These are phyloP conservation scores for Ambrosia trifida DNA, from an alignment of 129 eudicot species.

Conservation along the genomic window DNA sequence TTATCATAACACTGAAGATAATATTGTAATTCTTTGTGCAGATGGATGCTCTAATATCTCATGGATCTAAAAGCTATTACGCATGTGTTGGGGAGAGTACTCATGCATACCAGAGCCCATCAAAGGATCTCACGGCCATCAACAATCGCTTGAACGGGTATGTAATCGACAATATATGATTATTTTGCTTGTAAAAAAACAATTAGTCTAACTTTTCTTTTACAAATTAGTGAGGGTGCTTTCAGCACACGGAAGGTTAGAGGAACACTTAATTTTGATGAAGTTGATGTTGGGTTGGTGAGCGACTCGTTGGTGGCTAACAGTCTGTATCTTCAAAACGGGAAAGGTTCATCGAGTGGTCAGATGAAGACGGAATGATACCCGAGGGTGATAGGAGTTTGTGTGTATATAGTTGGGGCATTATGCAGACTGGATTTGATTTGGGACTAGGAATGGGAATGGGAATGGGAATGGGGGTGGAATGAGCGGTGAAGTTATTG, in stretches of 20 bases:
- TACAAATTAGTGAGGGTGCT: neutral
- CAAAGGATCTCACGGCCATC: slow-evolving; percentile 87
- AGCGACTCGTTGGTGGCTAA: slow-evolving; percentile 93
- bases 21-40: slow-evolving; percentile 18
- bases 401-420: slow-evolving; percentile 26
- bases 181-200: neutral
- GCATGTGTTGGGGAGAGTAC: slow-evolving; percentile 99
- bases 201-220: neutral
- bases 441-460: slow-evolving; percentile 8
- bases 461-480: slow-evolving; percentile 38
- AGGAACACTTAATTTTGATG: slow-evolving; percentile 75
- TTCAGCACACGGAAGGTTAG: slow-evolving; percentile 68
- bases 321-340: slow-evolving; percentile 74
- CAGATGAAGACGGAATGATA: slow-evolving; percentile 54
- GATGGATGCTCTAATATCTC: slow-evolving; percentile 93
- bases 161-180: neutral
- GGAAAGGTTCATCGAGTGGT: slow-evolving; percentile 45
- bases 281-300: slow-evolving; percentile 83
- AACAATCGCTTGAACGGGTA: slow-evolving; percentile 89
- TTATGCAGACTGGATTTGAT: slow-evolving; percentile 23
- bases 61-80: slow-evolving; percentile 90
- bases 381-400: neutral
- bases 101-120: slow-evolving; percentile 97
- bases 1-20: neutral
- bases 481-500: slow-evolving; percentile 65